Evolutionary conservation across 2,329 filamentous ascomycete species (phyloP), one percentile per base, ranked within the genome.

Genomic region (Aureobasidium sp.): DNA sequence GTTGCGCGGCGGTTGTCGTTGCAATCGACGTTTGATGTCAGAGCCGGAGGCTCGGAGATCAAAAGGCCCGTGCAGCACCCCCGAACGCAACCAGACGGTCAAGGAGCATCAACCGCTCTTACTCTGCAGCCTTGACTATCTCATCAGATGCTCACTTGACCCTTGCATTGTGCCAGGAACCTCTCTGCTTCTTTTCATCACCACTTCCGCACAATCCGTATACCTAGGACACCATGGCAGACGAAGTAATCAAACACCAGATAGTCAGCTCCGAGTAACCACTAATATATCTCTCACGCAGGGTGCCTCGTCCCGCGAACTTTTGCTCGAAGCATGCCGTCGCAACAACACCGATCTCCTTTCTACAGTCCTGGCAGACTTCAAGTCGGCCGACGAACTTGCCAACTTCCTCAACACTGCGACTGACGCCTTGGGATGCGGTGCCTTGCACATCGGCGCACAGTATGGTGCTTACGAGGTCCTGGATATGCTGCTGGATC

Each of bases 261-360:
- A 25, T 17, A 45, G 29, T 62, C 49, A 44, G 15, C 47, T 37
- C 17, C 36, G 25, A 41, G 53, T 39, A 45, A 57, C 11, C 12
- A 29, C 53, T 39, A 41, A 42, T 27, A 49, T 44, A 36, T 42
- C 5, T 6, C 42, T 15, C 45, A 48, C 12, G 17, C 36, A 65
- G 64, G 94, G 93, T 73, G 93, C 93, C 68, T 90, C 90, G 64
- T 85, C 87, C 51, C 83, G 87, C 74, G 93, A 97, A 79, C 84
- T 90, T 71, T 84, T 97, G 69, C 85, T 97, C 76, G 93, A 96
- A 79, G 90, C 94, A 70, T 96, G 90, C 78, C 90, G 93, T 65
- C 85, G 91, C 71, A 93, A 97, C 82, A 97, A 97, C 77, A 87
- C 87, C 68, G 87, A 93, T 60, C 85, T 97, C 64, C 85, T 97